A percentile compares a stretch with the other conserved stretches of the same genome.
phyloP scores from a whole-genome alignment of 2,329 filamentous ascomycete species.

The Aspergillus thermomutatus region DNA sequence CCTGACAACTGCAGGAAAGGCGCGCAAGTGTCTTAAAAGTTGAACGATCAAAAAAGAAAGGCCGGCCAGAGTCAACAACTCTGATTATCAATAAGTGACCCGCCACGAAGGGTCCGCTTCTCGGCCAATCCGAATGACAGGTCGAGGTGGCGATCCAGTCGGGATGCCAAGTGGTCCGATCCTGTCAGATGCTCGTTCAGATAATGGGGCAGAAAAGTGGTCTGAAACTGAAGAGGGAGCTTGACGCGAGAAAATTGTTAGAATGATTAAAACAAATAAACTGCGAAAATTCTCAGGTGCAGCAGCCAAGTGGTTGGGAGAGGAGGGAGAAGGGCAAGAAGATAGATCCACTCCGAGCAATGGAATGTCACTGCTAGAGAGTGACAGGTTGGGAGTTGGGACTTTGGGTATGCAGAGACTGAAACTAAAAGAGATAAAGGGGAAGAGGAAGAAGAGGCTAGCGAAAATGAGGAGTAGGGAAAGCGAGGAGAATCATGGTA shows the following conservation, averaged over 20 bases:
- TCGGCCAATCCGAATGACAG: constrained; percentile 7
- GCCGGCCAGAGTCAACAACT: background rate
- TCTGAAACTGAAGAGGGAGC: background rate
- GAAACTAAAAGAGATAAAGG: background rate
- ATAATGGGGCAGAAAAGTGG: background rate
- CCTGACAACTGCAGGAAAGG: constrained; percentile 8
- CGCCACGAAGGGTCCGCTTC: constrained; percentile 6
- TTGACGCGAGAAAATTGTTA: background rate
- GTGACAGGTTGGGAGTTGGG: constrained; percentile 13
- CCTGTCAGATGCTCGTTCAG: background rate
- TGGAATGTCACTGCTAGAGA: background rate
- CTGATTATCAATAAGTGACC: constrained; percentile 6
- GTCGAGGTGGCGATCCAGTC: constrained; percentile 13
- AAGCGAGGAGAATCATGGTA: constrained; percentile 3
- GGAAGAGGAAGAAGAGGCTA: constrained; percentile 2
- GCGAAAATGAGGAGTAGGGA: constrained; percentile 1
- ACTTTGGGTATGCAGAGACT: constrained; percentile 2
- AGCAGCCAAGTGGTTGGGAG: constrained; percentile 2
- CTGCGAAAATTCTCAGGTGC: background rate
- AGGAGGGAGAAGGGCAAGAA: constrained; percentile 15
- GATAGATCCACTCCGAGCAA: constrained; percentile 2
- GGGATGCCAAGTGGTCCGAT: constrained; percentile 1
- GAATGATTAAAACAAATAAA: background rate
- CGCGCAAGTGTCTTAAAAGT: constrained; percentile 2
- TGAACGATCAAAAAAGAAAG: constrained; percentile 10